Conservation (phyloP, 805 yeast species). For the Starmera dryadoides region DNA sequence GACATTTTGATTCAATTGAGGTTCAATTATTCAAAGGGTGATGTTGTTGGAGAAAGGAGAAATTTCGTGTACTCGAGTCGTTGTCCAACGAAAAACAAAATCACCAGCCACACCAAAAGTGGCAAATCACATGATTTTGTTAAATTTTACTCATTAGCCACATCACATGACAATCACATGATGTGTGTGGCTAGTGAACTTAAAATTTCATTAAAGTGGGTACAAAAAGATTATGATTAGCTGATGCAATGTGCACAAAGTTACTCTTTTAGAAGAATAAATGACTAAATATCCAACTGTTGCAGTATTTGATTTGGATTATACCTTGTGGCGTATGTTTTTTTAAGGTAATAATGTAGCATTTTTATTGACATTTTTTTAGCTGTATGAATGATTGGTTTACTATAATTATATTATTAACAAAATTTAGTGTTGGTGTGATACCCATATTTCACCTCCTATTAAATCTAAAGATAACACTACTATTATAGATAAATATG, state of each 20-base stretch:
- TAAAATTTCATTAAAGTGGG: too few species aligned
- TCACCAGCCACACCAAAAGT: background rate
- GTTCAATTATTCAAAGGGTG: background rate
- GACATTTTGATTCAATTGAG: slow-evolving; percentile 36
- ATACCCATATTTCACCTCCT: slow-evolving; percentile 61
- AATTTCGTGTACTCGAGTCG: background rate
- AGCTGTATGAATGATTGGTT: slow-evolving; percentile 7
- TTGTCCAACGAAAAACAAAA: background rate
- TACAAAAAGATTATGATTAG: too few species aligned
- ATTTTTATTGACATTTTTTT: background rate
- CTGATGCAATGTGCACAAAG: background rate
- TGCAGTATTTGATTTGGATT: slow-evolving; percentile 70
- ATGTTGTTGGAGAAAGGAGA: background rate
- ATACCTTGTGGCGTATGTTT: slow-evolving; percentile 55
- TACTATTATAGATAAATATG: slow-evolving; percentile 40
- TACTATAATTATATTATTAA: background rate
- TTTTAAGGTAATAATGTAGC: background rate
- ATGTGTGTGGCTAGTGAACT: too few species aligned
- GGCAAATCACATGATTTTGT: too few species aligned
- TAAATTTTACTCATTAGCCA: too few species aligned
- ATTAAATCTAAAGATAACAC: slow-evolving; percentile 28
- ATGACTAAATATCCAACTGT: slow-evolving; percentile 31
- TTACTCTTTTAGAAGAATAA: background rate
- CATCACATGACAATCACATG: too few species aligned
- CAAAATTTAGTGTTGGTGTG: slow-evolving; percentile 54